Evolutionary conservation across 306 rosid species (phyloP).

Genomic region (Vicia villosa): DNA sequence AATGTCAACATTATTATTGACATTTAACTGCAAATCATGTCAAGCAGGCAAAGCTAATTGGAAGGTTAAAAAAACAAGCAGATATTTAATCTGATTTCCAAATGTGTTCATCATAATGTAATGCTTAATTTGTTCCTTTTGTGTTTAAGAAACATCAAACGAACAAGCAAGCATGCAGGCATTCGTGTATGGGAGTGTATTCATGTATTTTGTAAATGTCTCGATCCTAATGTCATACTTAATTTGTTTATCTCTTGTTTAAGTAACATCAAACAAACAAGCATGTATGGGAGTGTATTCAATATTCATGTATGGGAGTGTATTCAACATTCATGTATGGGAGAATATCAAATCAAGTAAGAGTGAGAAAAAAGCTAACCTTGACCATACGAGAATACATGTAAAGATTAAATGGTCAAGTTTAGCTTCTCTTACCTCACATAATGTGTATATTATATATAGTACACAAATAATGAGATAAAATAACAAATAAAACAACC

Average conservation of each 20-base stretch:
- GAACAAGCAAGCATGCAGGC: background rate
- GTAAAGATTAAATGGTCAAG: slow-evolving; percentile 10
- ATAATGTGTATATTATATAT: background rate
- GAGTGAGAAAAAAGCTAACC: background rate
- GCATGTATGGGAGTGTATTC: background rate
- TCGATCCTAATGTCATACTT: slow-evolving; percentile 1
- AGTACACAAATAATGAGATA: background rate
- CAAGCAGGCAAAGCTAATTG: background rate
- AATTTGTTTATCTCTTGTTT: slow-evolving; percentile 4
- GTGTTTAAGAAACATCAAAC: background rate
- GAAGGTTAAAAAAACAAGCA: background rate
- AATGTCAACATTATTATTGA: background rate
- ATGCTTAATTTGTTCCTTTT: slow-evolving; percentile 12
- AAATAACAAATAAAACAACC: background rate
- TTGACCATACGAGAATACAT: background rate
- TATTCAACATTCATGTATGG: background rate
- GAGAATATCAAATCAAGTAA: background rate
- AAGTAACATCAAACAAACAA: background rate
- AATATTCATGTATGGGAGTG: background rate
- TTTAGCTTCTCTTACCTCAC: background rate
- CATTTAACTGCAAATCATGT: background rate
- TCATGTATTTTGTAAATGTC: background rate
- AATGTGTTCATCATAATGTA: background rate
- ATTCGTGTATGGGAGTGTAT: background rate
- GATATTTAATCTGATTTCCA: background rate